These are phyloP conservation scores for Aquanectria penicillioides DNA, from an alignment of 2,329 filamentous ascomycete genomes.

Conservation along the genomic window DNA sequence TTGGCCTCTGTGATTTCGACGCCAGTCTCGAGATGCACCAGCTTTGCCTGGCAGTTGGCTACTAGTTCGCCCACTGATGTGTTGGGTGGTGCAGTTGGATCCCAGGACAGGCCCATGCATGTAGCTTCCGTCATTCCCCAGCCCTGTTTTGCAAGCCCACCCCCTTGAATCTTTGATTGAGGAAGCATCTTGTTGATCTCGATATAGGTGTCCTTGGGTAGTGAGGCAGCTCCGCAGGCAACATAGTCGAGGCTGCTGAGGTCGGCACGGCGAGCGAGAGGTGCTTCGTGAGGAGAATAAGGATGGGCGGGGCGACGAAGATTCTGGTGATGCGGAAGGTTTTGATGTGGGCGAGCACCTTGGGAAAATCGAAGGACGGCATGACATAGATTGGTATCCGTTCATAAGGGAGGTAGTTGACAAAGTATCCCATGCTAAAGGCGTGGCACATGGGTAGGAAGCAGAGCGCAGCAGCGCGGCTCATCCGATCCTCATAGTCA, in stretches of 20 bases:
- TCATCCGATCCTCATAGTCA: conserved; percentile 55
- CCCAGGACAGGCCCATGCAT: conserved; percentile 74
- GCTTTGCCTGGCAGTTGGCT: conserved; percentile 62
- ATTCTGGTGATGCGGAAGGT: conserved; percentile 75
- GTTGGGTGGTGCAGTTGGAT: conserved; percentile 64
- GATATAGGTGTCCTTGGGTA: conserved; percentile 61
- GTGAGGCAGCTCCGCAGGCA: conserved; percentile 75
- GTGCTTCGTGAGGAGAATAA: conserved; percentile 78
- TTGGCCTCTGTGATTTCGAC: conserved; percentile 60
- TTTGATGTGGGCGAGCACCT: conserved; percentile 75
- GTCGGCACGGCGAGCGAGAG: conserved; percentile 72
- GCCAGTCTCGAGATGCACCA: conserved; percentile 67
- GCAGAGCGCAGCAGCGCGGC: conserved; percentile 61
- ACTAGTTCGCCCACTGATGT: conserved; percentile 50
- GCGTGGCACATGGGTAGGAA: conserved; percentile 84
- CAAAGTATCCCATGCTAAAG: conserved; percentile 76
- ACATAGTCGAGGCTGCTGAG: conserved; percentile 71
- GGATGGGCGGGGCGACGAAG: conserved; percentile 77
- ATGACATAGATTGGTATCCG: conserved; percentile 80
- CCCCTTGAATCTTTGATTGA: conserved; percentile 26
- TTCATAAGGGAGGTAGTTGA: conserved; percentile 65
- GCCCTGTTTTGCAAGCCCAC: conserved; percentile 66
- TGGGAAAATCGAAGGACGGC: conserved; percentile 78
- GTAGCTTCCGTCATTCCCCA: conserved; percentile 92
- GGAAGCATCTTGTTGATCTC: conserved; percentile 62